phyloP scores from a whole-genome alignment of 2,329 filamentous ascomycete species.

The Plenodomus tracheiphilus region DNA sequence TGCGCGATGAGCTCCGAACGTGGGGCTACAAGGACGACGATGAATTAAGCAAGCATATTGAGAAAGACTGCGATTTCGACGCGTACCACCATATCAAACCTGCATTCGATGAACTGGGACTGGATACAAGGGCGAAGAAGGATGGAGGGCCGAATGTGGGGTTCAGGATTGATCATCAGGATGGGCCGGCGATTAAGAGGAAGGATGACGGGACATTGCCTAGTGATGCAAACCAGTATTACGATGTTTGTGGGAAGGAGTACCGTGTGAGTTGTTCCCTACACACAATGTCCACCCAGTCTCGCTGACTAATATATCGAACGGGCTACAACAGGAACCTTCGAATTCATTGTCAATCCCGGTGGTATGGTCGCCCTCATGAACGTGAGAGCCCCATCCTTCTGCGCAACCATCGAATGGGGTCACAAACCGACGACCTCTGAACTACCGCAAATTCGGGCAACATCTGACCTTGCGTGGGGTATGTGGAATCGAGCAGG shows the following conservation, averaged over 20 bases:
- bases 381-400: constrained; percentile 9
- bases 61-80: constrained; percentile 15
- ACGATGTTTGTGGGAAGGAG: constrained; percentile 10
- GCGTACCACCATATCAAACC: constrained; percentile 9
- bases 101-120: constrained; percentile 9
- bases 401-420: constrained; percentile 8
- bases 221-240: constrained; percentile 5
- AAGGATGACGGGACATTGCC: constrained; percentile 9
- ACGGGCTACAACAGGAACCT: constrained; percentile 9
- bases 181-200: constrained; percentile 11
- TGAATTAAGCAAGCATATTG: constrained; percentile 1
- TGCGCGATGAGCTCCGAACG: constrained; percentile 4
- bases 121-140: constrained; percentile 8
- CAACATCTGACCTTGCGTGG: constrained; percentile 13
- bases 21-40: constrained; percentile 16
- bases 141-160: constrained; percentile 14
- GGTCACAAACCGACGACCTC: constrained; percentile 1
- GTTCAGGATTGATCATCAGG: constrained; percentile 10
- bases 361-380: constrained; percentile 5
- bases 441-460: constrained; percentile 9
- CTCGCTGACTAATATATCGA: too few species aligned
- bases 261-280: constrained; percentile 3
- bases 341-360: constrained; percentile 10
- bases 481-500: constrained; percentile 13
- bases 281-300: too few species aligned